Conservation (phyloP, 441 rosid species). For the Populus hybrid region DNA sequence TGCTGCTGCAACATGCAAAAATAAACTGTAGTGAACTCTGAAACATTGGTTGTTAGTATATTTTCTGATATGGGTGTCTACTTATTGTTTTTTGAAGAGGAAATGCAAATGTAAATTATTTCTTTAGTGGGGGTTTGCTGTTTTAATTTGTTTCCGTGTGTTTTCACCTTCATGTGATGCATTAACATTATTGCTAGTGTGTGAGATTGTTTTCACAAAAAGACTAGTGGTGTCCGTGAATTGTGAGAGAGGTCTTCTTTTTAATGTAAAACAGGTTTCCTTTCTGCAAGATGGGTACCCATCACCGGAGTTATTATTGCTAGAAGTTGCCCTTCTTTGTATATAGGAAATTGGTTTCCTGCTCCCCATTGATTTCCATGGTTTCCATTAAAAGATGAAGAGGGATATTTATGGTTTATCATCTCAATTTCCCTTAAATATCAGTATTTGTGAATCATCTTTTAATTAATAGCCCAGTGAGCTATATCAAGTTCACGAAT, state of each 20-base stretch:
- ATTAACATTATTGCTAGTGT: neutral
- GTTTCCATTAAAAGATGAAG: neutral
- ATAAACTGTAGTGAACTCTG: neutral
- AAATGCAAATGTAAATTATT: neutral
- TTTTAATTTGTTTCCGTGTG: constrained; percentile 7
- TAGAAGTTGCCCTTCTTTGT: constrained; percentile 18
- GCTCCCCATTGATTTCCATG: neutral
- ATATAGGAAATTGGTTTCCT: neutral
- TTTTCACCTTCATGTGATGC: constrained; percentile 19
- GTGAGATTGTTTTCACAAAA: constrained; percentile 8
- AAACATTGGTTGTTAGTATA: neutral
- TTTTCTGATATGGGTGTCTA: neutral
- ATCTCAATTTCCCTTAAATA: constrained; percentile 3
- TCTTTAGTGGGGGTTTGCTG: constrained; percentile 6
- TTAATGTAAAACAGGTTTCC: constrained; percentile 16
- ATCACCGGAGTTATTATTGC: constrained; percentile 20
- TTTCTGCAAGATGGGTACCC: constrained; percentile 22
- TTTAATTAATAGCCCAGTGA: neutral
- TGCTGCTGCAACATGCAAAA: neutral
- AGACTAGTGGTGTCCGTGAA: constrained; percentile 4
- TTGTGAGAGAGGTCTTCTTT: constrained; percentile 14
- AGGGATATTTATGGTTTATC: constrained; percentile 1
- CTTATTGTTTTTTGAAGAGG: neutral
- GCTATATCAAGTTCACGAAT: neutral
- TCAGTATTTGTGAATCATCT: neutral